Evolutionary conservation across 495 filamentous ascomycete genomes (phyloP), one percentile per base, ranked within the genome.

Genomic region (Podospora australis): DNA sequence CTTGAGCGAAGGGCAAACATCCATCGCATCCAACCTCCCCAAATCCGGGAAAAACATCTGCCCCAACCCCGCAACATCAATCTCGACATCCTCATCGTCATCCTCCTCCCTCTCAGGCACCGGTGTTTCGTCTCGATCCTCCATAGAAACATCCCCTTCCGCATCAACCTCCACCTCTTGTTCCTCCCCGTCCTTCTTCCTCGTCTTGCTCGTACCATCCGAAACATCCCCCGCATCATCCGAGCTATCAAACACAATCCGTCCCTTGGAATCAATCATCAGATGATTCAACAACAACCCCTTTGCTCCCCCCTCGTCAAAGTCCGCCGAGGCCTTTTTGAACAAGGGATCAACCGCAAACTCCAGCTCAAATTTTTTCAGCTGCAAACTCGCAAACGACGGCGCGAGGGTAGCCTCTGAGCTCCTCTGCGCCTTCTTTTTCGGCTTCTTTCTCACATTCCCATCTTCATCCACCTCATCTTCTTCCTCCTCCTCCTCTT

Each of bases 321-420:
- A 97, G 64, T 99, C 92, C 19, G 92, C 92, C 2, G 90, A 90
- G 0, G 90, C 94, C 58, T 99, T 99, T 63, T 97, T 97, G 78
- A 97, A 99, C 6, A 99, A 70, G 3, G 92, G 92, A 57, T 99
- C 92, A 20, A 99, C 92, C 1, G 89, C 84, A 53, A 99, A 95
- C 59, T 99, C 92, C 25, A 97, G 78, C 54, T 99, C 92, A 53
- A 97, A 88, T 60, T 97, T 97, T 64, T 99, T 97, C 39, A 97
- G 74, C 65, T 94, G 89, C 44, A 99, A 62, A 2, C 89, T 81
- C 16, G 85, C 77, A 62, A 97, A 97, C 0, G 87, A 90, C 0
- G 85, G 82, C 16, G 86, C 92, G 19, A 99, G 73, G 1, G 92
- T 99, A 24, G 88, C 81, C 72, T 97, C 94, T 30, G 94, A 90